Conservation (phyloP, 768 basidiomycete species). For the Pulveroboletus ravenelii region DNA sequence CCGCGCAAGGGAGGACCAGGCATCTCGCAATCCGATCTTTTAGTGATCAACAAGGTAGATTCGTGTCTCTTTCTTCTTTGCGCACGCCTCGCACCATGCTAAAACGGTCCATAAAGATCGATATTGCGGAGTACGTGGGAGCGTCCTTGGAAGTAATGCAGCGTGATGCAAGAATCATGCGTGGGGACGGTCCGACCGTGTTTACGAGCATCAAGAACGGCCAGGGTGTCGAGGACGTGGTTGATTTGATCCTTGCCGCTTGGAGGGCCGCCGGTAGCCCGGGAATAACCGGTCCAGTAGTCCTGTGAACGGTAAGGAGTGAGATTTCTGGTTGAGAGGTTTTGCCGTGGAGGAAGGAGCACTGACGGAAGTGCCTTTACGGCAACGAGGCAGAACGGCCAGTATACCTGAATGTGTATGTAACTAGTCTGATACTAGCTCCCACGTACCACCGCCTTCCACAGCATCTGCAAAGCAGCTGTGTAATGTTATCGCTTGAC, state of each 20-base stretch:
- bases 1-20: slow-evolving; percentile 98
- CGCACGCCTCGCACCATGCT: neutral
- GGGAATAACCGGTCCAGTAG: slow-evolving; percentile 44
- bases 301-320: slow-evolving; percentile 15
- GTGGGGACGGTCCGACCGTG: slow-evolving; percentile 89
- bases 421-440: neutral
- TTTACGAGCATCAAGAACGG: slow-evolving; percentile 81
- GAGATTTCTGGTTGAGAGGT: neutral
- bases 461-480: neutral
- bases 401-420: slow-evolving; percentile 2
- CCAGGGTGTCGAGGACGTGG: slow-evolving; percentile 77
- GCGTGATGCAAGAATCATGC: slow-evolving; percentile 88
- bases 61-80: neutral
- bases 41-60: slow-evolving; percentile 89
- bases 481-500: no score
- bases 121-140: slow-evolving; percentile 87
- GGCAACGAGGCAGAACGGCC: slow-evolving; percentile 6
- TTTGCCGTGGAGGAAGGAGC: neutral
- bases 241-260: slow-evolving; percentile 78
- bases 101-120: slow-evolving; percentile 53
- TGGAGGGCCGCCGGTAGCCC: slow-evolving; percentile 82
- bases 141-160: slow-evolving; percentile 95
- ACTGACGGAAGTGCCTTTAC: neutral
- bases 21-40: slow-evolving; percentile 90
- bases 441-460: slow-evolving; percentile 4